Evolutionary conservation across 169 alveolate species (phyloP).

Genomic region (Theileria luwenshuni): DNA sequence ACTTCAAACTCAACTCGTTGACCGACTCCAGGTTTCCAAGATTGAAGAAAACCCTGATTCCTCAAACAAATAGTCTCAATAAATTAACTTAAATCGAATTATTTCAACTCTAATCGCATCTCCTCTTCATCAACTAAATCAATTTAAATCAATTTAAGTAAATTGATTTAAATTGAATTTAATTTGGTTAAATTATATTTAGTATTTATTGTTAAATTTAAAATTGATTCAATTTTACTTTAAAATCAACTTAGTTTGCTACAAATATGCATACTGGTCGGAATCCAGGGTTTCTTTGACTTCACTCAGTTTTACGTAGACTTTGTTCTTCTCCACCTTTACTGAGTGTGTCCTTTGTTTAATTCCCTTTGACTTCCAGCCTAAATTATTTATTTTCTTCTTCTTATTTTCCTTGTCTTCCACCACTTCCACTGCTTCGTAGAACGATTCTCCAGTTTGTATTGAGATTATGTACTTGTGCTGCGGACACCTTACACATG

Average conservation of each 20-base stretch:
- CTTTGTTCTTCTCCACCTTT: slow-evolving; percentile 27
- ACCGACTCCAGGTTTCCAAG: slow-evolving; percentile 43
- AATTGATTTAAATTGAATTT: neutral
- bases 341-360: slow-evolving; percentile 52
- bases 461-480: slow-evolving; percentile 71
- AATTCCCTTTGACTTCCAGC: slow-evolving; percentile 63
- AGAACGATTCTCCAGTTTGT: slow-evolving; percentile 72
- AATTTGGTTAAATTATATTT: too few relatives aligned
- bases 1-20: slow-evolving; percentile 47
- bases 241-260: neutral
- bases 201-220: too few relatives aligned
- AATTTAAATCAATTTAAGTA: too few relatives aligned
- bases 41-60: slow-evolving; percentile 3
- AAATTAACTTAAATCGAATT: too few relatives aligned
- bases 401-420: slow-evolving; percentile 10
- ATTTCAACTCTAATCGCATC: too few relatives aligned
- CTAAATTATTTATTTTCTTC: slow-evolving; percentile 16
- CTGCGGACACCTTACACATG: slow-evolving; percentile 74
- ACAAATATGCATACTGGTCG: slow-evolving; percentile 48
- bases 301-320: slow-evolving; percentile 20
- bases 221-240: too few relatives aligned
- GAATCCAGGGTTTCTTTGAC: slow-evolving; percentile 31
- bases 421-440: slow-evolving; percentile 59
- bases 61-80: too few relatives aligned
- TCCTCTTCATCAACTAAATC: too few relatives aligned